Evolutionary conservation across 2,329 filamentous ascomycete genomes (phyloP).

Genomic region (Trichophyton mentagrophytes): DNA sequence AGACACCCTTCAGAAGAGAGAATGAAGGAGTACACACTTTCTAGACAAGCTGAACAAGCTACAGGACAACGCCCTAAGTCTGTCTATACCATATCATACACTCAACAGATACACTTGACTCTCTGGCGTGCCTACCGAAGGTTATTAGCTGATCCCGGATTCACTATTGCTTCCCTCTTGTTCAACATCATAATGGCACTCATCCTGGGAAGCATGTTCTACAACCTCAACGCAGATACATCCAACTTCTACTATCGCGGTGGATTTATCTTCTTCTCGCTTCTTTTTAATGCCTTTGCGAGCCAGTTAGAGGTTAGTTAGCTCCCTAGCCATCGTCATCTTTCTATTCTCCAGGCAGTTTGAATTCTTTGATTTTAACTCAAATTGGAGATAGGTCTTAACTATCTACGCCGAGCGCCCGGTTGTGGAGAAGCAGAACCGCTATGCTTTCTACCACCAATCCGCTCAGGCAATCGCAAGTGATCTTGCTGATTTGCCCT

Average conservation of each 20-base stretch:
- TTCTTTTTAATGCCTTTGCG: slow-evolving; percentile 73
- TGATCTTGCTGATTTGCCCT: slow-evolving; percentile 75
- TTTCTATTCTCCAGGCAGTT: slow-evolving; percentile 15
- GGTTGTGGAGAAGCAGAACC: slow-evolving; percentile 79
- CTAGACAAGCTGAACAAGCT: slow-evolving; percentile 31
- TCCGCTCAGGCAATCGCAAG: slow-evolving; percentile 74
- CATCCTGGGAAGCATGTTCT: slow-evolving; percentile 71
- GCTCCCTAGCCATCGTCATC: slow-evolving; percentile 10
- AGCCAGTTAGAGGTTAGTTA: slow-evolving; percentile 55
- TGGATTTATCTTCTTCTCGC: slow-evolving; percentile 72
- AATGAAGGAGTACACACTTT: slow-evolving; percentile 10
- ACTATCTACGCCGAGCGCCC: slow-evolving; percentile 79
- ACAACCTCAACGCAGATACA: slow-evolving; percentile 52
- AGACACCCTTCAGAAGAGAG: slow-evolving; percentile 26
- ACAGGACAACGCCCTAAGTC: slow-evolving; percentile 49
- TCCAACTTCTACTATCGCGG: slow-evolving; percentile 65
- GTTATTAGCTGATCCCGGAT: slow-evolving; percentile 58
- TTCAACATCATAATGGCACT: slow-evolving; percentile 65
- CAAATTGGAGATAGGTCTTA: slow-evolving; percentile 50
- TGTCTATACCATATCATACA: slow-evolving; percentile 68
- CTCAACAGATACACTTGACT: slow-evolving; percentile 64
- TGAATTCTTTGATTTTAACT: slow-evolving; percentile 10
- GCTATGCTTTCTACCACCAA: slow-evolving; percentile 81
- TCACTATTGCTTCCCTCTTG: slow-evolving; percentile 52
- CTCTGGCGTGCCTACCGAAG: slow-evolving; percentile 67